Base-by-base conservation (phyloP, 495 filamentous ascomycete genomes). In the Lophiotrema nucula region DNA sequence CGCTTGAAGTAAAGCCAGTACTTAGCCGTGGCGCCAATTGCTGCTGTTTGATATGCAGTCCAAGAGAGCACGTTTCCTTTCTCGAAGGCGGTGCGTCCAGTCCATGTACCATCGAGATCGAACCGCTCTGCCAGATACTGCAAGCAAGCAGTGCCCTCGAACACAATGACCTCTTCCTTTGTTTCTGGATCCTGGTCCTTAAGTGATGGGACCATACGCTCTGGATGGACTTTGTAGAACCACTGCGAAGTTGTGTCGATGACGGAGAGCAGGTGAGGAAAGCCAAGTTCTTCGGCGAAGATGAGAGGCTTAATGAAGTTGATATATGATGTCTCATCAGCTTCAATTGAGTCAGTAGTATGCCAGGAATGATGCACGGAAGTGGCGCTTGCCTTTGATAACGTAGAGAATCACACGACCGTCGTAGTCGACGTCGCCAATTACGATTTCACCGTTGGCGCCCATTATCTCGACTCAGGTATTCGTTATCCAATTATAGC, bases 221-320 rank as follows among this genome's bases (percentile, higher is more conserved):
- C 65, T 12, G 65, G 65, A 33, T 68, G 65, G 1, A 68, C 31
- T 3, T 22, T 31, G 24, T 62, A 60, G 43, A 43, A 62, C 65
- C 65, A 70, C 21, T 68, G 46, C 4, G 46, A 31, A 15, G 35
- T 43, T 5, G 65, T 66, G 46, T 70, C 65, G 47, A 70, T 65
- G 24, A 63, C 26, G 8, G 65, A 68, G 42, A 70, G 21, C 13
- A 63, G 39, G 43, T 68, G 45, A 4, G 65, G 62, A 23, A 65
- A 23, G 12, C 58, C n/a, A 23, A 68, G 62, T 24, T 68, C 67
- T 25, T 54, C 58, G 2, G 50, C 55, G 2, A 70, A 46, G n/a
- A 70, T 70, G 0, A 70, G 41, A 0, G 65, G 65, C 35, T 70
- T 70, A 19, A 70, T 62, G 47, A 66, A 70, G 27, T 70, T 70